Percentiles rank a stretch among this genome's conserved stretches.
Evolutionary conservation across 73 alveolate species (phyloP).

Genomic region (Stentor roeselii): DNA sequence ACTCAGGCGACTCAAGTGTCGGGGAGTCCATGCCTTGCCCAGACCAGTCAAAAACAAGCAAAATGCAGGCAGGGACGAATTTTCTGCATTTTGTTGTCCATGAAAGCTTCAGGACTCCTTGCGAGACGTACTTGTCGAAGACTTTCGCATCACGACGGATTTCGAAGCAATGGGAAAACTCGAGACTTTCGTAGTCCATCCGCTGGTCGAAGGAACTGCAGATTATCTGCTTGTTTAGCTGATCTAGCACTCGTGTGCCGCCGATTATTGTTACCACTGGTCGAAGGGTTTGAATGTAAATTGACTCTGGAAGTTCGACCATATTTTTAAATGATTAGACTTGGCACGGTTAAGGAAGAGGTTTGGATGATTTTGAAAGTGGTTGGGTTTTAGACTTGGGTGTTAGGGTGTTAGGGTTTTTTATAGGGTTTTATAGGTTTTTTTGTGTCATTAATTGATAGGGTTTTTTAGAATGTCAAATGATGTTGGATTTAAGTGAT

Average conservation of each 20-base stretch:
- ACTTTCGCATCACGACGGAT: slow-evolving; percentile 5
- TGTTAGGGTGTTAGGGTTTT: background rate
- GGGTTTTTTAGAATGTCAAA: no score
- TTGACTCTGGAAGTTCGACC: background rate
- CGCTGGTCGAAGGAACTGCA: slow-evolving; percentile 14
- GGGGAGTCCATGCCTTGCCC: slow-evolving; percentile 6
- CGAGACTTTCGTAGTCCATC: slow-evolving; percentile 7
- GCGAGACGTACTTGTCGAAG: background rate
- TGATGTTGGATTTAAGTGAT: no score
- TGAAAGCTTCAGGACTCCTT: slow-evolving; percentile 16
- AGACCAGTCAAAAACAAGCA: slow-evolving; percentile 11
- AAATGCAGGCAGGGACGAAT: slow-evolving; percentile 4
- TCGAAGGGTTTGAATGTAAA: background rate
- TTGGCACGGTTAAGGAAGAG: background rate
- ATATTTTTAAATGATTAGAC: no score
- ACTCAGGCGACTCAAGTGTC: background rate
- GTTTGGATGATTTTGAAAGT: background rate
- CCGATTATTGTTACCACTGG: slow-evolving; percentile 1
- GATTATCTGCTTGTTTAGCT: background rate
- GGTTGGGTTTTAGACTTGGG: background rate
- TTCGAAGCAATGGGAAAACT: background rate
- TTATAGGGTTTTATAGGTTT: background rate
- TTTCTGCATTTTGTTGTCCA: slow-evolving; percentile 24
- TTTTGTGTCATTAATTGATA: no score
- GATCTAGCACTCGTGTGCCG: background rate